Percentiles rank a stretch among this genome's conserved stretches.
Conservation (phyloP, 257 asterid genomes). For the Solanum ossicruentum region DNA sequence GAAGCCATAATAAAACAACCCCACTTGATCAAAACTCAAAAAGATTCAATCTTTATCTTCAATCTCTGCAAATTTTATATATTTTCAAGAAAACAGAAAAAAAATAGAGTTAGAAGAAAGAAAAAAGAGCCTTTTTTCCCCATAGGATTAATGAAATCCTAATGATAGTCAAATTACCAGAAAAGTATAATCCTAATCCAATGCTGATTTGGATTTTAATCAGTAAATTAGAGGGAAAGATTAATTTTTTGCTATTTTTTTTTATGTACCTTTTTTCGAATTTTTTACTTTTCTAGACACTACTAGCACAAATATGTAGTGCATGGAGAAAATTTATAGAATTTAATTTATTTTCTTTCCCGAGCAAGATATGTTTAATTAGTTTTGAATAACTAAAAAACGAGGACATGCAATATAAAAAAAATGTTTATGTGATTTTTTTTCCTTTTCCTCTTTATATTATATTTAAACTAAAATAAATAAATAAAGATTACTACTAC, state of each 20-base stretch:
- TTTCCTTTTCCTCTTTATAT: neutral
- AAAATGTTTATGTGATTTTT: too few relatives aligned
- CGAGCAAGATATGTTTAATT: neutral
- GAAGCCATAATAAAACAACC: slow-evolving; percentile 8
- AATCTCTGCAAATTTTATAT: neutral
- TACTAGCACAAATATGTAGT: neutral
- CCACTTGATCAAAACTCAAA: neutral
- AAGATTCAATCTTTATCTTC: neutral
- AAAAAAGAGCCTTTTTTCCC: neutral
- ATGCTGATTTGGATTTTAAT: neutral
- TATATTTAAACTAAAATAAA: neutral
- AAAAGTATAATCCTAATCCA: neutral
- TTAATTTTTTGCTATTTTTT: too few relatives aligned
- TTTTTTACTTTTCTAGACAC: neutral
- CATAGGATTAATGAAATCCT: neutral
- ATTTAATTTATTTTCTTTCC: neutral
- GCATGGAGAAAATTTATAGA: neutral
- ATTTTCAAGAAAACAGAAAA: neutral
- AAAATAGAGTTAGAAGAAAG: neutral
- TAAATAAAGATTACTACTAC: neutral
- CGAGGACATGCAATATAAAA: neutral
- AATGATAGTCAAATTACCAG: neutral
- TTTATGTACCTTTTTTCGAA: neutral
- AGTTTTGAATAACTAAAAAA: neutral
- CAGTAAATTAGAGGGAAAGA: neutral